Percentiles rank a stretch among this genome's conserved stretches.
Evolutionary conservation across 352 stramenopile genomes (phyloP).

Genomic region (Pythium myriotylum): DNA sequence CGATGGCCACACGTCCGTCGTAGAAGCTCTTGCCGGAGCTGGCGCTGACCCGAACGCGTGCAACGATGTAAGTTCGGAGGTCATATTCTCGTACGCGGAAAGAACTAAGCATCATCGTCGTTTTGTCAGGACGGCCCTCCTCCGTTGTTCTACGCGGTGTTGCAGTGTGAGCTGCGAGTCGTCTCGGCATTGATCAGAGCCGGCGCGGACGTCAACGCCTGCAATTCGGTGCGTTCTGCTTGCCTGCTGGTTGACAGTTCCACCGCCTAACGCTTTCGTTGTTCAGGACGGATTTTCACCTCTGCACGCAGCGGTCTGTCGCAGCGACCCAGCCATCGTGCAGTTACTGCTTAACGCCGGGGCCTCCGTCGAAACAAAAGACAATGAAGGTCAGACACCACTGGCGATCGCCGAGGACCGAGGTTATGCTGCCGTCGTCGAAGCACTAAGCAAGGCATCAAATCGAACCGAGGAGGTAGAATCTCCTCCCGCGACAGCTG

Average conservation of each 20-base stretch:
- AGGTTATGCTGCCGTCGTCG: neutral
- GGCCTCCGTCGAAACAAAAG: neutral
- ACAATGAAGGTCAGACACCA: neutral
- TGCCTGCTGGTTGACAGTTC: too few species aligned
- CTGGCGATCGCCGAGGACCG: neutral
- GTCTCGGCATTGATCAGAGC: neutral
- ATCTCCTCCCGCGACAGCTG: too few species aligned
- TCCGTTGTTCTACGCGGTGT: conserved; percentile 1
- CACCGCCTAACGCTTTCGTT: neutral
- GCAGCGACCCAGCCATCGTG: neutral
- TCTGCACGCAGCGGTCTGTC: neutral
- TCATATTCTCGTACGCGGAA: neutral
- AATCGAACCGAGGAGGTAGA: too few species aligned
- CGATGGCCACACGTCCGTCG: neutral
- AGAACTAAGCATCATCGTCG: neutral
- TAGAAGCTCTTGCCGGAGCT: neutral
- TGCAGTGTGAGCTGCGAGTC: neutral
- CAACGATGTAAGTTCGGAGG: neutral
- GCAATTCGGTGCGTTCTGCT: neutral
- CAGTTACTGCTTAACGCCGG: neutral
- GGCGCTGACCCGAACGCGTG: conserved; percentile 2
- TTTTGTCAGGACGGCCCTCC: neutral
- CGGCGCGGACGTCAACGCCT: neutral
- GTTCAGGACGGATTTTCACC: neutral
- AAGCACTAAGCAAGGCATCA: too few species aligned